Base-by-base conservation (phyloP, 2,329 filamentous ascomycete genomes). In the Cephalotrichum gorgonifer region DNA sequence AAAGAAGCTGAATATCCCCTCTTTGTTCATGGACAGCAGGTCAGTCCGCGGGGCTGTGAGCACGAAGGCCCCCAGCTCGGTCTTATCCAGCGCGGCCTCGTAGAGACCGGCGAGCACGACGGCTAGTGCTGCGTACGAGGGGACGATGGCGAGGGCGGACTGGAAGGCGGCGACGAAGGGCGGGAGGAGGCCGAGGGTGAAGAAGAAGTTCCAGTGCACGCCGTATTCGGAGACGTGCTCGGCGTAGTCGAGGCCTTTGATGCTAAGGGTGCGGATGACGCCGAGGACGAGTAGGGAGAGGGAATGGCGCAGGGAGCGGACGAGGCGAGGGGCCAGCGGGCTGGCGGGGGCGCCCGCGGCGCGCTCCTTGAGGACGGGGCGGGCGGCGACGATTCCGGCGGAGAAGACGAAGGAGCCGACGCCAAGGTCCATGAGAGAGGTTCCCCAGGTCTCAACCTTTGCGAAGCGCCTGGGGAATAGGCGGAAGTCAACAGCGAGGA, bases 161-260 rank as follows among this genome's bases (percentile, higher is more conserved):
- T 94, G 87, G 52, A 91, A 87, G 0, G 93, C 64, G 26, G 91
- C 89, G 47, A 95, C 82, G 58, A 95, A 95, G 1, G 90, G 90
- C 1, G 91, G 88, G 23, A 98, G 70, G 44, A 96, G 78, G 6
- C 83, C 90, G 9, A 98, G 74, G 0, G 93, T 98, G 68, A 97
- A 97, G 75, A 98, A 98, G 66, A 98, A 98, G 65, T 98, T 98
- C 93, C 93, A 98, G 65, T 98, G 93, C 9, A 98, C 88, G 41
- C 93, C 93, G 61, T 98, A 98, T 63, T 98, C 93, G 14, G 88
- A 89, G 51, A 96, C 88, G 69, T 98, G 93, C 64, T 98, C 93
- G 3, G 90, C 90, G 62, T 98, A 98, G 62, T 97, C 89, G 27
- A 96, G 72, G 6, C 88, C 87, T 68, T 98, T 98, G 61, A 97